These are phyloP conservation scores for Geosmithia putterillii DNA, from an alignment of 2,329 filamentous ascomycete species.

Conservation along the genomic window DNA sequence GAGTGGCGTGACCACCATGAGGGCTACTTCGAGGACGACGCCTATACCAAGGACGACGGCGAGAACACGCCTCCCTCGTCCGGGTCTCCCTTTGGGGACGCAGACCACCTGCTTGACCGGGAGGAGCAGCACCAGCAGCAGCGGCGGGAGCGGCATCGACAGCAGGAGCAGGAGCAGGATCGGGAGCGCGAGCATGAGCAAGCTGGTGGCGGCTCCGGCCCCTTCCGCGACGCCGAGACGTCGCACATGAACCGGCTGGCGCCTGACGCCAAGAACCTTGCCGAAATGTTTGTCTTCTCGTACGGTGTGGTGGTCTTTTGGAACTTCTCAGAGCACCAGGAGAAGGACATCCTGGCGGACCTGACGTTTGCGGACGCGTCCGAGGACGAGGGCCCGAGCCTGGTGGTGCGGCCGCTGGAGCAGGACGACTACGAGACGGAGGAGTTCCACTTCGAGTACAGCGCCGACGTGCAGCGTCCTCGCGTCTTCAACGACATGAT, in stretches of 20 bases:
- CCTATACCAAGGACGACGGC: constrained; percentile 25
- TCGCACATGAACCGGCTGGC: constrained; percentile 47
- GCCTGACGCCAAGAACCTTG: constrained; percentile 65
- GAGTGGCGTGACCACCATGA: constrained; percentile 83
- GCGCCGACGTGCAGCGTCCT: constrained; percentile 69
- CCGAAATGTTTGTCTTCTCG: constrained; percentile 93
- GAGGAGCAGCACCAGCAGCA: constrained; percentile 11
- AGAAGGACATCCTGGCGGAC: constrained; percentile 92
- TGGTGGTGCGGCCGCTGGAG: constrained; percentile 68
- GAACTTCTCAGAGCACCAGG: constrained; percentile 94
- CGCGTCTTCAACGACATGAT: constrained; percentile 99
- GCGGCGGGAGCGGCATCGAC: background rate
- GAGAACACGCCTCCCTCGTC: constrained; percentile 10
- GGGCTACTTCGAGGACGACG: constrained; percentile 74
- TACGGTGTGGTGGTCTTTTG: constrained; percentile 98
- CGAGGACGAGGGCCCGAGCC: constrained; percentile 42
- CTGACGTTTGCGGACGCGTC: constrained; percentile 74
- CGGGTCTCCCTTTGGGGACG: background rate
- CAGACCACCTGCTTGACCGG: constrained; percentile 15
- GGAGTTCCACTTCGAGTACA: constrained; percentile 98
- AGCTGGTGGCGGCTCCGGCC: constrained; percentile 6
- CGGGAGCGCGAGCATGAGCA: constrained; percentile 3
- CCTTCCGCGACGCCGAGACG: constrained; percentile 24
- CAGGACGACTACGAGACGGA: constrained; percentile 94
- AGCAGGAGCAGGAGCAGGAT: background rate